phyloP scores from a whole-genome alignment of 805 yeast genomes.

The Monosporozyma aquatica region DNA sequence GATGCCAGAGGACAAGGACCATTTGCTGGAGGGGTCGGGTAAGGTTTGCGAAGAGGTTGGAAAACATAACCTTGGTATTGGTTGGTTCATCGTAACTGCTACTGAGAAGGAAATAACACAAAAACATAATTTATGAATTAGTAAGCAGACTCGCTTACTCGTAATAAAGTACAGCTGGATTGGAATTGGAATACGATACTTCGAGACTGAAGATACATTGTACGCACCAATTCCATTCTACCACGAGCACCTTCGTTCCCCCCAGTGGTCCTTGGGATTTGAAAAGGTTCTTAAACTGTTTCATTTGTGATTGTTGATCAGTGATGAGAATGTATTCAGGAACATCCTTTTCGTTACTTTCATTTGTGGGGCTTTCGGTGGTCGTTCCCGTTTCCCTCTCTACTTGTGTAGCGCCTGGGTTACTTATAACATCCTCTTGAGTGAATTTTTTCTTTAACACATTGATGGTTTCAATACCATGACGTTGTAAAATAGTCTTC shows the following conservation, averaged over 20 bases:
- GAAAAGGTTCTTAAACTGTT: conserved; percentile 18
- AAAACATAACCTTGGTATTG: too few species aligned
- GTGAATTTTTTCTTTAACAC: conserved; percentile 15
- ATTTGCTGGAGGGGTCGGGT: too few species aligned
- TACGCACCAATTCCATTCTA: conserved; percentile 31
- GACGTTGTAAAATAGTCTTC: conserved; percentile 19
- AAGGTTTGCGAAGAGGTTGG: too few species aligned
- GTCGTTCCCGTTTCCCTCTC: not conserved
- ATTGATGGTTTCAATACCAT: conserved; percentile 21
- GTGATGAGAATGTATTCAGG: conserved; percentile 22
- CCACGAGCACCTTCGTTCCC: conserved; percentile 11
- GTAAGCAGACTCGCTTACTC: not conserved
- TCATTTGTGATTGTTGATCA: conserved; percentile 25
- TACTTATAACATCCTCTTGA: conserved; percentile 10
- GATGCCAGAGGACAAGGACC: too few species aligned
- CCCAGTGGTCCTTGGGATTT: not conserved
- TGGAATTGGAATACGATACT: conserved; percentile 3
- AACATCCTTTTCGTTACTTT: too few species aligned
- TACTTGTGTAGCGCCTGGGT: not conserved
- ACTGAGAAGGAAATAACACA: too few species aligned
- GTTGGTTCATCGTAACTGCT: too few species aligned
- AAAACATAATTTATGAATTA: too few species aligned
- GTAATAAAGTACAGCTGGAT: not conserved
- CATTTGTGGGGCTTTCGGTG: too few species aligned
- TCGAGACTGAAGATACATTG: conserved; percentile 21